These are phyloP conservation scores for Erodium trifolium DNA, from an alignment of 441 rosid species.

Conservation along the genomic window DNA sequence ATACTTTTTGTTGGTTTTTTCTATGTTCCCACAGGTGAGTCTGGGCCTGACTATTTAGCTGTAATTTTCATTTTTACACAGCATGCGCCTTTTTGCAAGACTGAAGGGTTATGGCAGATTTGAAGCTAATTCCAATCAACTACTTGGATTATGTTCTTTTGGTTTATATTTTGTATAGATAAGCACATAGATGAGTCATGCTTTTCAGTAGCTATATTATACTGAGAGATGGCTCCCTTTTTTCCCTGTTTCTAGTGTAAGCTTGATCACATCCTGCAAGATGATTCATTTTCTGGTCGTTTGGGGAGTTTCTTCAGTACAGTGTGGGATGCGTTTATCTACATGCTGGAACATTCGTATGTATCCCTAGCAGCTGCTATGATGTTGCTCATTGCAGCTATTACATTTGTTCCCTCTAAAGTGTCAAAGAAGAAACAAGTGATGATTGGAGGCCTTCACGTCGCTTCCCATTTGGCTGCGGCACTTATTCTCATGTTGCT, in stretches of 20 bases:
- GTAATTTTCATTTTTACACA: no score
- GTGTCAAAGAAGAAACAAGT: constrained; percentile 69
- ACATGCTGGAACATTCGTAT: constrained; percentile 68
- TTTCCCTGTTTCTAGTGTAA: constrained; percentile 52
- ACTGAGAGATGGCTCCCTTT: background rate
- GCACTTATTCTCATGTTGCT: constrained; percentile 90
- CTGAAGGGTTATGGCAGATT: background rate
- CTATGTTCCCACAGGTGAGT: constrained; percentile 89
- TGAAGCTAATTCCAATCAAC: background rate
- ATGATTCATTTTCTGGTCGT: constrained; percentile 81
- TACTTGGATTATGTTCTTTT: background rate
- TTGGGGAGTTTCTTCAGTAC: constrained; percentile 74
- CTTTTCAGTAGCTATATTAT: background rate
- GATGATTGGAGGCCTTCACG: constrained; percentile 79
- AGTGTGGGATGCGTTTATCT: constrained; percentile 57
- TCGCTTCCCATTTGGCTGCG: constrained; percentile 73
- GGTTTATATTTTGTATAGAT: no score
- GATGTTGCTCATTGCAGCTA: constrained; percentile 54
- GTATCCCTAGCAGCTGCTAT: constrained; percentile 70
- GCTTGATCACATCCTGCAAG: constrained; percentile 75
- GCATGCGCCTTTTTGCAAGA: no score
- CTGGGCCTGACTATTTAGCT: background rate
- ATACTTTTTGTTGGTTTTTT: constrained; percentile 82
- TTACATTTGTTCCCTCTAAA: constrained; percentile 80
- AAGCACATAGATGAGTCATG: background rate